phyloP scores from a whole-genome alignment of 2,329 filamentous ascomycete species.

The Monascus ruber region DNA sequence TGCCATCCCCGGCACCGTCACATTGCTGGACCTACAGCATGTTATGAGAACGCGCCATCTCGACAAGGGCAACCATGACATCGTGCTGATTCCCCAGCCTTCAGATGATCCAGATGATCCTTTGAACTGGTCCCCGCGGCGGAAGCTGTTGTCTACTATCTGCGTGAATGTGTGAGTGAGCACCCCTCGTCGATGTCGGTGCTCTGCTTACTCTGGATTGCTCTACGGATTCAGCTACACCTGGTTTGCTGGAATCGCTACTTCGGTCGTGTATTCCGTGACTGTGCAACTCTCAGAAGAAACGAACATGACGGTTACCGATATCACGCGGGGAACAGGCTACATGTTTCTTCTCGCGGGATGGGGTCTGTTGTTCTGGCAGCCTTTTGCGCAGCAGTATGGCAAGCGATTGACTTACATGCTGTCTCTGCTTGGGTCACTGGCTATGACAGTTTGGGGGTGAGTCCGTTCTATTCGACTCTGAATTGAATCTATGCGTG shows the following conservation, averaged over 20 bases:
- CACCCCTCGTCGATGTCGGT: no score
- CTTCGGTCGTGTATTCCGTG: slow-evolving; percentile 29
- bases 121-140: slow-evolving; percentile 34
- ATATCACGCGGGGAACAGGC: slow-evolving; percentile 29
- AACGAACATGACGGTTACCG: slow-evolving; percentile 23
- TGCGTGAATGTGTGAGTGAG: slow-evolving; percentile 30
- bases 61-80: slow-evolving; percentile 20
- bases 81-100: slow-evolving; percentile 33
- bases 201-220: neutral
- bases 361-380: slow-evolving; percentile 38
- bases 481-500: no score
- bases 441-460: slow-evolving; percentile 19
- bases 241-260: slow-evolving; percentile 26
- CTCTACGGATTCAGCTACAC: slow-evolving; percentile 21
- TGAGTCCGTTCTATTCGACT: slow-evolving; percentile 6
- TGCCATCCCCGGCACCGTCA: slow-evolving; percentile 33
- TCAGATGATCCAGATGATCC: slow-evolving; percentile 37
- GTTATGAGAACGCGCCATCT: slow-evolving; percentile 21
- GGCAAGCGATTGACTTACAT: slow-evolving; percentile 29
- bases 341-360: slow-evolving; percentile 33
- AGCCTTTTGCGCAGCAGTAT: slow-evolving; percentile 36
- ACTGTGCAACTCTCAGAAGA: slow-evolving; percentile 24
- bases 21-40: slow-evolving; percentile 31
- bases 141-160: slow-evolving; percentile 32
- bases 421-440: slow-evolving; percentile 17